A percentile compares a stretch with the other conserved stretches of the same genome.
phyloP scores from a whole-genome alignment of 306 rosid genomes.

The Corylus heterophylla region DNA sequence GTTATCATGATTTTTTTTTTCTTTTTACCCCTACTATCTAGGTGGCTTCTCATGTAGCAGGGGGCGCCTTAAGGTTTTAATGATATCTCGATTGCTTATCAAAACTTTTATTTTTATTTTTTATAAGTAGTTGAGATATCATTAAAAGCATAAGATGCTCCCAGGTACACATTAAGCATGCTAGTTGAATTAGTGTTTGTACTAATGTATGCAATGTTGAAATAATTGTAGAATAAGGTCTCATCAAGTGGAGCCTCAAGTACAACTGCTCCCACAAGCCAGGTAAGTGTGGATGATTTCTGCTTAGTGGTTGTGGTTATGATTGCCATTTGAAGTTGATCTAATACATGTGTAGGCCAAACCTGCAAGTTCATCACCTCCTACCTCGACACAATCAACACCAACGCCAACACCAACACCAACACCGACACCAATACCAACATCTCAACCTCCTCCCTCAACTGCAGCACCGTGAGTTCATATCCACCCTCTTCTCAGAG shows the following conservation, averaged over 20 bases:
- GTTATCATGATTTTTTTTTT: too few species aligned
- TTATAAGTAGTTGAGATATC: too few species aligned
- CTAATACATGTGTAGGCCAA: constrained; percentile 35
- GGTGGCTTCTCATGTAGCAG: too few species aligned
- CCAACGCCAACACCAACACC: constrained; percentile 31
- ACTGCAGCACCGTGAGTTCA: constrained; percentile 49
- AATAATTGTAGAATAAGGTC: constrained; percentile 32
- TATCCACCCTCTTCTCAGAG: neutral
- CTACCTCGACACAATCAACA: constrained; percentile 30
- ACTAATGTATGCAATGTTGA: constrained; percentile 11
- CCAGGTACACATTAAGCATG: neutral
- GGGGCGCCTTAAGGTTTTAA: too few species aligned
- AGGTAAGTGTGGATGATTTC: constrained; percentile 24
- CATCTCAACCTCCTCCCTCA: constrained; percentile 41
- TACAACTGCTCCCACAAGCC: constrained; percentile 35
- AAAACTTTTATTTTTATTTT: too few species aligned
- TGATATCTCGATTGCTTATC: too few species aligned
- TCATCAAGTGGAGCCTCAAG: constrained; percentile 38
- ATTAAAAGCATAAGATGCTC: too few species aligned
- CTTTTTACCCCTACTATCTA: too few species aligned
- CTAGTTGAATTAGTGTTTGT: neutral
- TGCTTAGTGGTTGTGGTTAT: neutral
- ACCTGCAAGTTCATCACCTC: constrained; percentile 35
- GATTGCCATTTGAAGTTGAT: constrained; percentile 1
- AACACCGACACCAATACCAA: constrained; percentile 32